Evolutionary conservation across 371 early-diverging fungal species (phyloP).

Genomic region (Fennellomyces sp.): DNA sequence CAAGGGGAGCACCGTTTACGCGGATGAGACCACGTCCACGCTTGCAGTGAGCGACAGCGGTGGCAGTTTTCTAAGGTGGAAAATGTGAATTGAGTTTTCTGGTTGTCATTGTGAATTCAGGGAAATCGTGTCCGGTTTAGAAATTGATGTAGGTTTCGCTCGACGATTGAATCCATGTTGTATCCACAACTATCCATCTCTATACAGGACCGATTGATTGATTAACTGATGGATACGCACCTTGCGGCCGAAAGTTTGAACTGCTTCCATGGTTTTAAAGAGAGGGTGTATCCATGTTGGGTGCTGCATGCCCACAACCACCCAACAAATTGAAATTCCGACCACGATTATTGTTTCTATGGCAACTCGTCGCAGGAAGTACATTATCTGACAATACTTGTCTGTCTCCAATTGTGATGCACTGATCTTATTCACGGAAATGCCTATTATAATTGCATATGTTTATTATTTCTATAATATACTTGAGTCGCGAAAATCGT

Average conservation of each 20-base stretch:
- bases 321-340: no score
- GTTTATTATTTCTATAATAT: no score
- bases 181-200: background rate
- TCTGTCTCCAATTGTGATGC: no score
- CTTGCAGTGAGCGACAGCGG: slow-evolving; percentile 97
- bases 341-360: no score
- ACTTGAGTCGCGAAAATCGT: no score
- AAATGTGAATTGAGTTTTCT: background rate
- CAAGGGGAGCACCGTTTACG: slow-evolving; percentile 96
- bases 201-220: background rate
- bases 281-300: background rate
- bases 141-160: background rate
- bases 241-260: slow-evolving; percentile 43
- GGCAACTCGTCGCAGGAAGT: background rate
- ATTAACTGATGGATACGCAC: slow-evolving; percentile 26
- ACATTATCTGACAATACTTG: background rate
- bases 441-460: no score
- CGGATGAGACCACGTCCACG: slow-evolving; percentile 93
- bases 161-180: background rate
- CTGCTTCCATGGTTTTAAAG: slow-evolving; percentile 33
- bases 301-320: background rate
- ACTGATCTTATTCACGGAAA: no score
- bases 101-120: background rate
- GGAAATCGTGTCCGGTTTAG: background rate
- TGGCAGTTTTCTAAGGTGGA: slow-evolving; percentile 91